Percentiles rank a stretch among this genome's conserved stretches.
These are phyloP conservation scores for Candida dajiaensis DNA, from an alignment of 805 yeast genomes.

Conservation along the genomic window DNA sequence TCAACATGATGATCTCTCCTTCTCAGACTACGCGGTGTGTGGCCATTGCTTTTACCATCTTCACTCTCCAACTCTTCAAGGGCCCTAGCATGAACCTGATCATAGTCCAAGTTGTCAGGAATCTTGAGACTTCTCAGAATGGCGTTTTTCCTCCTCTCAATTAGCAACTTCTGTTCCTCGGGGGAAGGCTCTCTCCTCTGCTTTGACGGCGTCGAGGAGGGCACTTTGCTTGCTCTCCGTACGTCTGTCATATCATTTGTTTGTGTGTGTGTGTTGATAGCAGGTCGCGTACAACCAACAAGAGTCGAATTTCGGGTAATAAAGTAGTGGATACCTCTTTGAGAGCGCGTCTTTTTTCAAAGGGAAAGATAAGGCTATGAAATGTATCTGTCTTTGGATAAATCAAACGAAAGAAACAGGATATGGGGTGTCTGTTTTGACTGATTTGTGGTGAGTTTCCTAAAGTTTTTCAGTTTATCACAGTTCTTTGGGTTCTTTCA, in stretches of 20 bases:
- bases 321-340: too few species aligned
- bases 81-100: conserved; percentile 29
- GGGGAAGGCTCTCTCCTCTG: conserved; percentile 6
- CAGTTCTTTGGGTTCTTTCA: too few species aligned
- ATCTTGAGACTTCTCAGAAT: conserved; percentile 29
- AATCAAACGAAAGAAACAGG: neutral
- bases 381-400: neutral
- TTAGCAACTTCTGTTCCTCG: conserved; percentile 10
- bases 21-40: conserved; percentile 10
- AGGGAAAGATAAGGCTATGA: too few species aligned
- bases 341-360: too few species aligned
- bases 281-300: neutral
- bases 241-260: neutral
- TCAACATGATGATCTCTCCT: conserved; percentile 5
- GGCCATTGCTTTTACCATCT: conserved; percentile 5
- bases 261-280: neutral
- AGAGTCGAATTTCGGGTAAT: neutral
- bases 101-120: conserved; percentile 34
- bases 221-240: neutral
- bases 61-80: conserved; percentile 16
- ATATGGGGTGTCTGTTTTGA: neutral
- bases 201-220: neutral
- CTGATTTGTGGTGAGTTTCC: neutral
- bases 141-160: conserved; percentile 11
- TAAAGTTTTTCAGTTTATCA: neutral